Evolutionary conservation across 805 yeast genomes (phyloP).

Genomic region (Candida chilensis): DNA sequence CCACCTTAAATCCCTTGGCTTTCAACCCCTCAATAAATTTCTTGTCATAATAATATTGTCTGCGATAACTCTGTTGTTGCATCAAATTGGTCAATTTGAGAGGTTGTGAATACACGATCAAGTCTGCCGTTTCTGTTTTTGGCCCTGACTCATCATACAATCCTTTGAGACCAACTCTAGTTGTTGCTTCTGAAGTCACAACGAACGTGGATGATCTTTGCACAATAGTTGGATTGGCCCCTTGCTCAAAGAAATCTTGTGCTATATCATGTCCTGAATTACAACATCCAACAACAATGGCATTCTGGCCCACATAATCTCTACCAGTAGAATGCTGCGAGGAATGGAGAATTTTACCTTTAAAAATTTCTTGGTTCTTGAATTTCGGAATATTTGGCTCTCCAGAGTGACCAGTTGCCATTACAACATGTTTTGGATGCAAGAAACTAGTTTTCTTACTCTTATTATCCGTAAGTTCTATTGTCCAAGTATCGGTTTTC

Average conservation of each 20-base stretch:
- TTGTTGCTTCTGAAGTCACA: conserved; percentile 22
- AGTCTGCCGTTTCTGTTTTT: conserved; percentile 25
- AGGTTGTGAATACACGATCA: conserved; percentile 23
- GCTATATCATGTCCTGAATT: conserved; percentile 37
- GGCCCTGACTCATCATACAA: conserved; percentile 27
- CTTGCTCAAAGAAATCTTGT: conserved; percentile 34
- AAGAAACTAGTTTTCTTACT: conserved; percentile 12
- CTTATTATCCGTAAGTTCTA: conserved; percentile 15
- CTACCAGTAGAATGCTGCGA: conserved; percentile 31
- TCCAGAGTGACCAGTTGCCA: conserved; percentile 39
- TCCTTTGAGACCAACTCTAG: conserved; percentile 16
- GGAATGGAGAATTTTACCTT: conserved; percentile 30
- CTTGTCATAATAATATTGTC: conserved; percentile 18
- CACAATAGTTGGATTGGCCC: conserved; percentile 30
- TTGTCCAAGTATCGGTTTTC: conserved; percentile 17
- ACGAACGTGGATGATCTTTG: conserved; percentile 37
- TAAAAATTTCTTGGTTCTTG: conserved; percentile 23
- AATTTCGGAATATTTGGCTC: conserved; percentile 33
- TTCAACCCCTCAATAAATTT: conserved; percentile 18
- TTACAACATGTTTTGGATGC: conserved; percentile 26
- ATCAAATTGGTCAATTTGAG: conserved; percentile 18
- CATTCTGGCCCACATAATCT: conserved; percentile 29
- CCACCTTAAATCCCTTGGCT: conserved; percentile 25
- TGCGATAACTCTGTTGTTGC: conserved; percentile 26
- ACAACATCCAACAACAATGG: conserved; percentile 35